Conservation (phyloP, 1,284 basidiomycete species). For the Cryptococcus jaspeensis region DNA sequence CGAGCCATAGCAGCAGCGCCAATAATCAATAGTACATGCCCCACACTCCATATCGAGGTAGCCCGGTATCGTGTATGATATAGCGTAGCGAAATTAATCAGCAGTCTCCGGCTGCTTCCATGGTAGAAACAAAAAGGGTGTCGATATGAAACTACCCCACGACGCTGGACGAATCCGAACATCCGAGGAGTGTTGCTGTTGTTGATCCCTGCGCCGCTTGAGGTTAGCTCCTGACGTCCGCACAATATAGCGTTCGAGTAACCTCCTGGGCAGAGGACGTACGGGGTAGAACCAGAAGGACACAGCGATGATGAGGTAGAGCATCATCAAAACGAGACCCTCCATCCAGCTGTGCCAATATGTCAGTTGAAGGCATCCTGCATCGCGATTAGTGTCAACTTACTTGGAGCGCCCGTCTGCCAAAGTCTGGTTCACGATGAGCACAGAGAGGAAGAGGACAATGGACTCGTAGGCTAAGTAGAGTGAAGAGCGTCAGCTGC, state of each 20-base stretch:
- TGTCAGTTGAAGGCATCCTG: background rate
- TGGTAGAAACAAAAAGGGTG: too few relatives aligned
- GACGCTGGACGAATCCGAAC: conserved; percentile 14
- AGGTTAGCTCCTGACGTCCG: background rate
- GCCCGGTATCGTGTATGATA: too few relatives aligned
- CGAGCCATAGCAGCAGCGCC: too few relatives aligned
- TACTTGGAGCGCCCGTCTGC: conserved; percentile 59
- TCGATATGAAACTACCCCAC: conserved; percentile 6
- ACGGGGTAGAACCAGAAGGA: conserved; percentile 47
- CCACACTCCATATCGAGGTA: background rate
- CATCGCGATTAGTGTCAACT: conserved; percentile 1
- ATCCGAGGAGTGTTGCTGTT: conserved; percentile 42
- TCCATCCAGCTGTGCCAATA: conserved; percentile 48
- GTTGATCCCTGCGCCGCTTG: conserved; percentile 27
- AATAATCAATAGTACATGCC: background rate
- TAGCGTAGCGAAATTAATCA: too few relatives aligned
- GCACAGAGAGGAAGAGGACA: conserved; percentile 61
- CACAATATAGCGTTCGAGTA: background rate
- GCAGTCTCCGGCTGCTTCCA: too few relatives aligned
- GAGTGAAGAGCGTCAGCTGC: background rate
- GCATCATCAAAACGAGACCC: conserved; percentile 58
- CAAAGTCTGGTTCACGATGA: conserved; percentile 78
- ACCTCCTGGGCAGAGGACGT: conserved; percentile 2
- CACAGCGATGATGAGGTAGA: conserved; percentile 51
- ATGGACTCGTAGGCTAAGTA: conserved; percentile 50